Evolutionary conservation across 208 protist genomes (phyloP).

Genomic region (Trypanosoma conorhini): DNA sequence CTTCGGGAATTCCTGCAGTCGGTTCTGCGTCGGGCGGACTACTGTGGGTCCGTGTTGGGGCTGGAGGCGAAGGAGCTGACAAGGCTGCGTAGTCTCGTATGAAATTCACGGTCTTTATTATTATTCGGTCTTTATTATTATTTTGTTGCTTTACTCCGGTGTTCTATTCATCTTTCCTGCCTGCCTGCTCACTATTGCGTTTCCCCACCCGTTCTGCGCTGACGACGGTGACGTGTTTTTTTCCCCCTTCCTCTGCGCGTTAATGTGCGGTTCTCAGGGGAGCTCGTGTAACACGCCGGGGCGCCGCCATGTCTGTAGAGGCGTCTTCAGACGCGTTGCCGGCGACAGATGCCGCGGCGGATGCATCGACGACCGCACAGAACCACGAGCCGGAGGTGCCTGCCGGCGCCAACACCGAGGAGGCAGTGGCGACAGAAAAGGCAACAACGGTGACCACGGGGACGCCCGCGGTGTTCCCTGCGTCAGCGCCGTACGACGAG

Average conservation of each 20-base stretch:
- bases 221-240: constrained; percentile 4
- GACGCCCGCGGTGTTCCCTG: not conserved
- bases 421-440: not conserved
- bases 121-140: constrained; percentile 13
- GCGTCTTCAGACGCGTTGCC: not conserved
- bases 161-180: not conserved
- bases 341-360: not conserved
- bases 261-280: not conserved
- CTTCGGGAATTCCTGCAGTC: constrained; percentile 51
- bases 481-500: constrained; percentile 2
- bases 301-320: constrained; percentile 1
- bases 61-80: constrained; percentile 62
- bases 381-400: not conserved
- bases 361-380: not conserved
- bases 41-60: constrained; percentile 54
- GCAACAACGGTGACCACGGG: not conserved
- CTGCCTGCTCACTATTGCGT: not conserved
- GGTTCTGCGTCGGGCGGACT: constrained; percentile 40
- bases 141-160: not conserved
- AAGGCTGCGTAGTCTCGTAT: constrained; percentile 63
- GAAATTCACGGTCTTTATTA: constrained; percentile 1
- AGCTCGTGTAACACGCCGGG: not conserved
- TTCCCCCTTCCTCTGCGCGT: not conserved
- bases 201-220: not conserved
- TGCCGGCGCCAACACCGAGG: not conserved